Evolutionary conservation across 2,329 filamentous ascomycete genomes (phyloP), one percentile per base, ranked within the genome.

Genomic region (Aspergillus tanneri): DNA sequence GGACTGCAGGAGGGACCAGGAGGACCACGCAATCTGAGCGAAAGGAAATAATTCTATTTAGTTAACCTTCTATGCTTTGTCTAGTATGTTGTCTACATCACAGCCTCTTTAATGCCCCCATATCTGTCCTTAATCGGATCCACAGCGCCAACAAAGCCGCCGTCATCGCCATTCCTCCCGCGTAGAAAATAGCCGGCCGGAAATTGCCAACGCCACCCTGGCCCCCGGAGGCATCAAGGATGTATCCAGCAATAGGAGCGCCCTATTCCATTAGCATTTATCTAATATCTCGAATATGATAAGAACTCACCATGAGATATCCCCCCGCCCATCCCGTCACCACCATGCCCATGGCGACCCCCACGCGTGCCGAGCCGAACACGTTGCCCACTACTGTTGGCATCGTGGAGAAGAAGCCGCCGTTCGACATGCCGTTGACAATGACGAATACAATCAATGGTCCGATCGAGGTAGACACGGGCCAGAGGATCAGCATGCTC

Each of bases 351-450:
- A 85, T 81, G 0, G 78, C 80, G 16, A 82, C 76, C 3, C 76
- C 71, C 28, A 82, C 74, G 3, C 78, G 70, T 1, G 73, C 74
- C 3, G 74, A 79, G 1, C 80, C 82, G 65, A 83, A 84, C 0
- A 82, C 74, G 53, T 77, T 81, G 0, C 78, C 77, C 0, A 85
- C 78, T 2, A 82, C 81, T 0, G 82, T 84, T 0, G 83, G 83
- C 72, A 85, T 83, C 0, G 78, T 79, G 1, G 78, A 77, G 58
- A 86, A 85, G 68, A 85, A 85, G 0, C 78, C 81, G 0, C 83
- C 83, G 55, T 84, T 85, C 4, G 78, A 74, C 28, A 76, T 66
- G 0, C 83, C 83, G 53, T 84, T 85, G 18, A 85, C 66, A 5
- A 84, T 68, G 7, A 79, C 79, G 57, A 86, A 86, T 0, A 76